Evolutionary conservation across 2,329 filamentous ascomycete species (phyloP).

Genomic region (Ceratocystis ficicola): DNA sequence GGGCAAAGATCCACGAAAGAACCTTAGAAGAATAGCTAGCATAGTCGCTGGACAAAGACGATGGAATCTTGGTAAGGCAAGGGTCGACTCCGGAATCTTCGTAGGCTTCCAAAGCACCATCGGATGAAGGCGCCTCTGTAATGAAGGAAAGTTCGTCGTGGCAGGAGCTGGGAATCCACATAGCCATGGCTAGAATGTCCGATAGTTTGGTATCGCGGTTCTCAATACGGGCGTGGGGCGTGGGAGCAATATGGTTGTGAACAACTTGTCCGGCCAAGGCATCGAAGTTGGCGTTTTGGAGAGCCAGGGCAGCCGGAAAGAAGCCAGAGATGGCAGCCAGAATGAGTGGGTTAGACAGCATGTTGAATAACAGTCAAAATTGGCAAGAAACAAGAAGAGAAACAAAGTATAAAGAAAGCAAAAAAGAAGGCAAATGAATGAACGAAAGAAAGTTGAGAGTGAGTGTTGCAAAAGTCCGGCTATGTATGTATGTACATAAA

Average conservation of each 20-base stretch:
- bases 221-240: not conserved
- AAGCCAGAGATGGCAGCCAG: conserved; percentile 6
- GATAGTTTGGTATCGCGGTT: not conserved
- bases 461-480: not conserved
- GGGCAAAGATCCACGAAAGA: not conserved
- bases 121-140: not conserved
- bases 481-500: not conserved
- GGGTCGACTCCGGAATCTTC: not conserved
- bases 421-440: not conserved
- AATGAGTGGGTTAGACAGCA: conserved; percentile 5
- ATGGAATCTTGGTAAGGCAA: not conserved
- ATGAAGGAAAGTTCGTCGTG: conserved; percentile 2
- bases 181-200: not conserved
- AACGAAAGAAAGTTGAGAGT: not conserved
- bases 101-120: not conserved
- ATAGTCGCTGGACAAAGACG: not conserved
- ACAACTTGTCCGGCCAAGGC: not conserved
- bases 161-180: conserved; percentile 2
- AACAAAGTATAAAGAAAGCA: not conserved
- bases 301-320: not conserved
- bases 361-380: not conserved
- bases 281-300: not conserved
- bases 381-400: not conserved
- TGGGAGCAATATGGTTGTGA: not conserved
- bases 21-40: not conserved